These are phyloP conservation scores for Begonia fuchsioides DNA, from an alignment of 306 rosid species.

Conservation along the genomic window DNA sequence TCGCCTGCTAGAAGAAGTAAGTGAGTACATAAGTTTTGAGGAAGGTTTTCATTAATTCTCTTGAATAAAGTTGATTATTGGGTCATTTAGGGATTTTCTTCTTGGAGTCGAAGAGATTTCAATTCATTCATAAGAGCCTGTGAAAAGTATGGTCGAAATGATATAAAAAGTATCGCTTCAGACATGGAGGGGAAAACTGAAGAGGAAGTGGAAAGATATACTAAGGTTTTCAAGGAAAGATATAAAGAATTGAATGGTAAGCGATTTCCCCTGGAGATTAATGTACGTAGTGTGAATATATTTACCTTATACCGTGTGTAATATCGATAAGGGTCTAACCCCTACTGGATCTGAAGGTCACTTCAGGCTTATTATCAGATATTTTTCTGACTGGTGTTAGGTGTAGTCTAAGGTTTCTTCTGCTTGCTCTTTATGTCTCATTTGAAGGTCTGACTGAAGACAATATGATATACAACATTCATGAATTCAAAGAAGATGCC, in stretches of 20 bases:
- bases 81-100: slow-evolving; percentile 66
- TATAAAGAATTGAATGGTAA: slow-evolving; percentile 89
- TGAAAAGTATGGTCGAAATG: slow-evolving; percentile 93
- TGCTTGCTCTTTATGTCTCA: no score
- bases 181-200: slow-evolving; percentile 97
- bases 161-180: slow-evolving; percentile 63
- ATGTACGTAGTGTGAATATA: not conserved
- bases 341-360: no score
- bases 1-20: slow-evolving; percentile 63
- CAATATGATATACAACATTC: no score
- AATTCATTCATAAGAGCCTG: slow-evolving; percentile 94
- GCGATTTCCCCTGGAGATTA: slow-evolving; percentile 5
- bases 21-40: slow-evolving; percentile 18
- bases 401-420: no score
- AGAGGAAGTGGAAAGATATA: slow-evolving; percentile 93
- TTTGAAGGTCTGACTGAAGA: no score
- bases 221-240: slow-evolving; percentile 75
- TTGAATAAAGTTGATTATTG: slow-evolving; percentile 2
- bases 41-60: no score
- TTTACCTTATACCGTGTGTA: no score
- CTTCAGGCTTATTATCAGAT: no score
- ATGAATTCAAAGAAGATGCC: no score
- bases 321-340: no score
- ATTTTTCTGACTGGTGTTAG: no score
- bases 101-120: slow-evolving; percentile 96